Evolutionary conservation across 768 basidiomycete genomes (phyloP), one percentile per base, ranked within the genome.

Genomic region (Phlebiopsis flavidoalba): DNA sequence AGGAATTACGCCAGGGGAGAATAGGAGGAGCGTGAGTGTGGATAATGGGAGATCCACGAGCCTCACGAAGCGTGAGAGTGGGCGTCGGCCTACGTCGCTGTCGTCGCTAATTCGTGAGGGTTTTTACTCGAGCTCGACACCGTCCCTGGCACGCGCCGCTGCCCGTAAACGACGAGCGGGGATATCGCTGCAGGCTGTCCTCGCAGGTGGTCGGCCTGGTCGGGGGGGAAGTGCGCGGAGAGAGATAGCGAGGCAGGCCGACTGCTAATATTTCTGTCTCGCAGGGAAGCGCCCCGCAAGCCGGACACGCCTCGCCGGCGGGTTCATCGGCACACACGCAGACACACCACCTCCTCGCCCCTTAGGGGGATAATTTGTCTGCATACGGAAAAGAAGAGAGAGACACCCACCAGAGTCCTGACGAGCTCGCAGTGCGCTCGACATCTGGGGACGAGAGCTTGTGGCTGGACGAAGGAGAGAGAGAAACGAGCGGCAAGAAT

Each of bases 321-420:
- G 51, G 35, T 36, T 22, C 48, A 50, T 33, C 26, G 37, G 36
- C 55, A 51, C 53, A 31, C 26, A 6, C 26, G 6, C 3, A 31
- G 3, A 31, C 26, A 31, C 36, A 31, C 51, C 17, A 26, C 33
- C 24, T 26, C 53, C 33, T 17, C 37, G 26, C 26, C 56, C 14
- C 43, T 45, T n/a, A n/a, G n/a, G n/a, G n/a, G n/a, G n/a, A n/a
- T n/a, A n/a, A n/a, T n/a, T n/a, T 53, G 26, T 52, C 47, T 14
- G 47, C 35, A 40, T 37, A 8, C 15, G 26, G 37, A 24, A 53
- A 17, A 37, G 12, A 17, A 37, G 12, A 19, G n/a, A 8, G 24
- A 49, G 53, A n/a, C 17, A 63, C 63, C 58, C 47, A 63, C 63
- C 59, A 43, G 43, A 10, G 7, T 40, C 52, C 59, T 60, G 59